Percentiles rank a stretch among this genome's conserved stretches.
Conservation (phyloP, 345 rosid genomes). For the Salix dunnii region DNA sequence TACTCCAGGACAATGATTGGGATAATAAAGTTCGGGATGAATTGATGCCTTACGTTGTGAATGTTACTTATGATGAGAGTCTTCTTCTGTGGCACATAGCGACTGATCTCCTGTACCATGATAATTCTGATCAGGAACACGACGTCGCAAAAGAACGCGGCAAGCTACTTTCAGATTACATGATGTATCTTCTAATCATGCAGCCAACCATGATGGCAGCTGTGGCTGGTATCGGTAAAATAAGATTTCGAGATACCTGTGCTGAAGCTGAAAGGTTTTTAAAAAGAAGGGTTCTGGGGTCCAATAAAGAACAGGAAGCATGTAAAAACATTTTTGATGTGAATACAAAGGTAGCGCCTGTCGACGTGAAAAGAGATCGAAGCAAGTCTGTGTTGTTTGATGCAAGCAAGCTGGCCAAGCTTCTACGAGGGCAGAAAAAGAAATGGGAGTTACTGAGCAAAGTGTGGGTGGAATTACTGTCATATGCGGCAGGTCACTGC, state of each 20-base stretch:
- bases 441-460: conserved; percentile 54
- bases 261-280: conserved; percentile 43
- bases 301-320: conserved; percentile 7
- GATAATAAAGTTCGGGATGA: background rate
- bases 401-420: conserved; percentile 53
- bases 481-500: conserved; percentile 58
- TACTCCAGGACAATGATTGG: conserved; percentile 22
- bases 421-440: conserved; percentile 26
- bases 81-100: conserved; percentile 52
- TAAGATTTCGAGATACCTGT: conserved; percentile 49
- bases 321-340: conserved; percentile 19
- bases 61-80: conserved; percentile 19
- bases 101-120: conserved; percentile 45
- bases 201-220: conserved; percentile 51
- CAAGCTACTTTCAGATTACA: conserved; percentile 55
- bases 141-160: conserved; percentile 21
- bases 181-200: conserved; percentile 49
- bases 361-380: conserved; percentile 48
- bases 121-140: background rate
- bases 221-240: conserved; percentile 47
- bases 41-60: conserved; percentile 31
- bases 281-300: conserved; percentile 10
- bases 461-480: conserved; percentile 63
- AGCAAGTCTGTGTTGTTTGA: conserved; percentile 66
- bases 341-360: conserved; percentile 34